Percentiles rank a stretch among this genome's conserved stretches.
phyloP scores from a whole-genome alignment of 805 yeast species.

The Cyberlindnera maritima region DNA sequence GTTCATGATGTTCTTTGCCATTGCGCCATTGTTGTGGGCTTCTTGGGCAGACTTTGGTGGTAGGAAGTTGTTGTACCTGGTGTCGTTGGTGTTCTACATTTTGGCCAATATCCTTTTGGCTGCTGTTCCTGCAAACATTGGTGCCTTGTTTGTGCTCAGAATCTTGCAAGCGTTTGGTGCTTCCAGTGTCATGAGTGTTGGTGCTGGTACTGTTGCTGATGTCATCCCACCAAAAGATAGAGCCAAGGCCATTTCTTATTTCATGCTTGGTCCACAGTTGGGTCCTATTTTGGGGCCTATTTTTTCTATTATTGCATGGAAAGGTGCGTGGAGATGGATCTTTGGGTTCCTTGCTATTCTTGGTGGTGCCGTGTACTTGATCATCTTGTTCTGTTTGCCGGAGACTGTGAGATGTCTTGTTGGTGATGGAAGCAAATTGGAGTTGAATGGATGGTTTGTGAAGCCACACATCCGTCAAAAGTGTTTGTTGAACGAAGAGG shows the following conservation, averaged over 20 bases:
- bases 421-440: conserved; percentile 42
- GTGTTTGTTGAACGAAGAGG: conserved; percentile 14
- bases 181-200: conserved; percentile 83
- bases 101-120: conserved; percentile 67
- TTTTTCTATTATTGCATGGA: conserved; percentile 65
- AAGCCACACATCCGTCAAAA: conserved; percentile 31
- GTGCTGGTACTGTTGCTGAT: conserved; percentile 89
- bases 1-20: conserved; percentile 53
- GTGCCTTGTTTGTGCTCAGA: conserved; percentile 63
- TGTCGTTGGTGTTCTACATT: conserved; percentile 55
- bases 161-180: conserved; percentile 83
- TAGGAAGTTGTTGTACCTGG: conserved; percentile 61
- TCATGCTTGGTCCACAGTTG: conserved; percentile 80
- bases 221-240: conserved; percentile 62
- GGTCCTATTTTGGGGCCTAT: conserved; percentile 90
- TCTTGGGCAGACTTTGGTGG: conserved; percentile 54
- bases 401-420: conserved; percentile 74
- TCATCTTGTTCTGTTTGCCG: conserved; percentile 62
- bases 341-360: conserved; percentile 75
- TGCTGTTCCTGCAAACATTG: conserved; percentile 57
- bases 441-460: conserved; percentile 25
- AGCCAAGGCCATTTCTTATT: conserved; percentile 81
- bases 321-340: conserved; percentile 80
- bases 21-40: conserved; percentile 58
- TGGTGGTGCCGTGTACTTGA: conserved; percentile 50